Percentiles rank a stretch among this genome's conserved stretches.
Evolutionary conservation across 495 filamentous ascomycete genomes (phyloP).

Genomic region (Astrothelium macrocarpum): DNA sequence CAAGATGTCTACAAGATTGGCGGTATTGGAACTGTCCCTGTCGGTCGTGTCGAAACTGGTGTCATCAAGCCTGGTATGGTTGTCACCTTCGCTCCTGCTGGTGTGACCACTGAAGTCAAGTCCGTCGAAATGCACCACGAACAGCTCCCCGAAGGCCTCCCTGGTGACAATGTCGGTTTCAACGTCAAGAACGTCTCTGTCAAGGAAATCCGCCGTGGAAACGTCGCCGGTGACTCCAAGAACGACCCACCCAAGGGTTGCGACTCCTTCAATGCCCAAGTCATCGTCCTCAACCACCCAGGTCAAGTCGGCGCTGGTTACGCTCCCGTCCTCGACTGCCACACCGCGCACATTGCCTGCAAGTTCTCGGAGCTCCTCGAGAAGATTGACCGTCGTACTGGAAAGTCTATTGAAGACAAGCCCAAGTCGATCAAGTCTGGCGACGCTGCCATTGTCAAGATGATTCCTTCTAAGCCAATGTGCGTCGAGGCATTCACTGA

Average conservation of each 20-base stretch:
- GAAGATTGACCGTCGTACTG: constrained; percentile 99
- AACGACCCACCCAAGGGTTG: constrained; percentile 86
- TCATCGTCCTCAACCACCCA: constrained; percentile 99
- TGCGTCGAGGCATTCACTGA: constrained; percentile 99
- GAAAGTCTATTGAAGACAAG: constrained; percentile 80
- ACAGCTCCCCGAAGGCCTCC: constrained; percentile 90
- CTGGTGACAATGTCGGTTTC: constrained; percentile 99
- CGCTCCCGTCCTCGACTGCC: constrained; percentile 97
- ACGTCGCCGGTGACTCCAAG: constrained; percentile 99
- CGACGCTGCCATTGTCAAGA: constrained; percentile 99
- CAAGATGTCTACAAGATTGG: constrained; percentile 99
- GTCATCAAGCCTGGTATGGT: constrained; percentile 96
- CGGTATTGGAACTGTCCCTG: constrained; percentile 98
- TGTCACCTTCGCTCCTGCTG: constrained; percentile 89
- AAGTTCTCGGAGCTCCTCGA: constrained; percentile 97
- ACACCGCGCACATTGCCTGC: constrained; percentile 99
- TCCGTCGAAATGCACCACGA: constrained; percentile 99
- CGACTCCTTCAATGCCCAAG: constrained; percentile 97
- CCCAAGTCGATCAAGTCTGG: constrained; percentile 99
- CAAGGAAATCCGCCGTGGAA: constrained; percentile 99
- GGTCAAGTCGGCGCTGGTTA: constrained; percentile 98
- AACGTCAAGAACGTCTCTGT: constrained; percentile 99
- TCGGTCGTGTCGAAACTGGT: constrained; percentile 99
- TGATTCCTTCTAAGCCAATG: constrained; percentile 99
- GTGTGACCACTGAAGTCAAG: constrained; percentile 99